Base-by-base conservation (phyloP, 192 early-diverging fungal species). In the Phlyctochytrium bullatum region DNA sequence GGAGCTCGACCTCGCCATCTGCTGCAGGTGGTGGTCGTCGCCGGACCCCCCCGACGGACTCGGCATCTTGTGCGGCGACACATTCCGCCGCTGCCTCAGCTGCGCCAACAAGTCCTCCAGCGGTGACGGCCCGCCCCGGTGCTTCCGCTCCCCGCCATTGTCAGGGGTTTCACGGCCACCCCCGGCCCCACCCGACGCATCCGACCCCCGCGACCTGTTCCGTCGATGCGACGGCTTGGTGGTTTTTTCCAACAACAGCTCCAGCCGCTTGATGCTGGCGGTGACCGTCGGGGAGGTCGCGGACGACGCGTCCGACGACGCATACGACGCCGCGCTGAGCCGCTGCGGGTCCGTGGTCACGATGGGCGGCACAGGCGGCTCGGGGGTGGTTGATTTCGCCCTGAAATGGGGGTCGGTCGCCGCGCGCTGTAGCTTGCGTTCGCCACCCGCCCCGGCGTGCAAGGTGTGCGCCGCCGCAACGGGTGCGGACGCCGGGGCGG, bases 261-360 rank as follows among this genome's bases (percentile, higher is more conserved):
- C 54, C 4, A 57, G 54, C 54, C 54, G 16, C 25, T 57, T 57
- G 14, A 57, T 57, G 25, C 54, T 57, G 27, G 54, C 54, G 10
- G 12, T 28, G 14, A 28, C 54, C 10, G 47, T 29, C 47, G 64
- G 52, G 0, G 64, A 56, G 20, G 64, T 25, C 52, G 33, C 34
- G n/a, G 40, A 47, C 6, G 40, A 47, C 40, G 10, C 40, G 40
- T 20, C 20, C 40, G 40, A 47, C 40, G 40, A 47, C 10, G 40
- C 40, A 47, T 47, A 47, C 40, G 40, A 47, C 6, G 6, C 20
- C 10, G 10, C 20, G 40, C 40, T 47, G 10, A 47, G 40, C 40
- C 40, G 40, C 20, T 47, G 10, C 40, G 40, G 40, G n/a, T n/a
- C n/a, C n/a, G n/a, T n/a, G n/a, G n/a, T n/a, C n/a, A n/a, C n/a